Conservation (phyloP, 805 yeast species). For the Cyberlindnera mississippiensis region DNA sequence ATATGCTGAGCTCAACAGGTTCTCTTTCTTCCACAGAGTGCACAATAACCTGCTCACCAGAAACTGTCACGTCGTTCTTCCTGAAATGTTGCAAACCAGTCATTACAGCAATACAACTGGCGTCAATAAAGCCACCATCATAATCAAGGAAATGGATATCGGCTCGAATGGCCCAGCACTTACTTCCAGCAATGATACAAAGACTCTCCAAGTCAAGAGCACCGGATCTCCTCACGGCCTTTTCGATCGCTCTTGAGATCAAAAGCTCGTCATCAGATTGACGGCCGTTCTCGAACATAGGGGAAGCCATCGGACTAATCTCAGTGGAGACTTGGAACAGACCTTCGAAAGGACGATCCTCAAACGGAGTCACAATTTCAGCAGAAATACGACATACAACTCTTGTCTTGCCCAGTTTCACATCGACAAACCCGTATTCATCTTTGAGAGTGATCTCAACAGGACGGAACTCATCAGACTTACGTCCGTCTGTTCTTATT, state of each 20-base stretch:
- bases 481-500: conserved; percentile 66
- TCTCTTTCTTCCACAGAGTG: conserved; percentile 76
- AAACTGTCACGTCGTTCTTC: conserved; percentile 77
- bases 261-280: conserved; percentile 78
- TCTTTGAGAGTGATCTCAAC: conserved; percentile 62
- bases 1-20: conserved; percentile 78
- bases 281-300: conserved; percentile 68
- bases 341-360: conserved; percentile 94
- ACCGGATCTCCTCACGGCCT: conserved; percentile 84
- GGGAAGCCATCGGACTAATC: conserved; percentile 84
- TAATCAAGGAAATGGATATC: conserved; percentile 85
- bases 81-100: conserved; percentile 78
- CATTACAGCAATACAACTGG: conserved; percentile 86
- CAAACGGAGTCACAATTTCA: conserved; percentile 73
- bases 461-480: conserved; percentile 57
- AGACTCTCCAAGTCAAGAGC: conserved; percentile 88
- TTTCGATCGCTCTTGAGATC: conserved; percentile 80
- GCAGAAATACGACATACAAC: conserved; percentile 72
- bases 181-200: conserved; percentile 86
- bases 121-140: conserved; percentile 92
- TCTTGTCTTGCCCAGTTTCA: conserved; percentile 70
- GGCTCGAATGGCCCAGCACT: conserved; percentile 89
- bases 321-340: conserved; percentile 80
- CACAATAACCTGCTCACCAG: conserved; percentile 59
- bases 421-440: conserved; percentile 79